Conservation (phyloP, 1,139 yeast species). For the Lodderomyces orthopsilosis region DNA sequence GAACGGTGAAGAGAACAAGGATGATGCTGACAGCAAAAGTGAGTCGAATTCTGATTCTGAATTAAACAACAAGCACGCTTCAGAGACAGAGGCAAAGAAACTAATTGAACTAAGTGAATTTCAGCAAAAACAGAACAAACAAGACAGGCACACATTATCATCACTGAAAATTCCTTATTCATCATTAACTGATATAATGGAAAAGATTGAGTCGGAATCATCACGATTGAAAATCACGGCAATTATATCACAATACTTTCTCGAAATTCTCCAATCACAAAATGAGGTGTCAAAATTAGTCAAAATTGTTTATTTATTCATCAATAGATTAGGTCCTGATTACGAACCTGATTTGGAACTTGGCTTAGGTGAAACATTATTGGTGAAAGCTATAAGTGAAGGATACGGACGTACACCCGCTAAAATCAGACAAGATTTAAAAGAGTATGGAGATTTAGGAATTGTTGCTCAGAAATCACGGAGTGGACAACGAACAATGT, state of each 20-base stretch:
- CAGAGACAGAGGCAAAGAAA: constrained; percentile 21
- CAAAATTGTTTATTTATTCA: constrained; percentile 75
- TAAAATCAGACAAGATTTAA: constrained; percentile 72
- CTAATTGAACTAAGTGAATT: constrained; percentile 23
- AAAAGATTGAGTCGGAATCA: constrained; percentile 71
- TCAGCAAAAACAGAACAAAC: constrained; percentile 16
- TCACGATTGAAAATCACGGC: constrained; percentile 80
- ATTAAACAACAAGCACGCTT: not conserved
- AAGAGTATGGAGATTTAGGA: constrained; percentile 86
- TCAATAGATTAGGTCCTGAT: constrained; percentile 91
- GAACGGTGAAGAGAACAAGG: not conserved
- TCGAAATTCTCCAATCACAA: constrained; percentile 47
- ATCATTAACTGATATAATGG: constrained; percentile 66
- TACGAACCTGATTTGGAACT: constrained; percentile 86
- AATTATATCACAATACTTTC: constrained; percentile 67
- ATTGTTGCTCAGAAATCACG: constrained; percentile 82
- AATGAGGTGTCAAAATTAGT: constrained; percentile 58
- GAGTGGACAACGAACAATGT: constrained; percentile 87
- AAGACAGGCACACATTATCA: not conserved
- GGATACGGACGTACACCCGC: constrained; percentile 79
- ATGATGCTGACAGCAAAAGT: not conserved
- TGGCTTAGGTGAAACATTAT: constrained; percentile 86
- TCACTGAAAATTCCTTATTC: constrained; percentile 52
- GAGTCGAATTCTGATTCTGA: not conserved
- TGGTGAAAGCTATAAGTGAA: constrained; percentile 85